Conservation (phyloP, 148 eudicot genomes). For the Agrostemma githago region DNA sequence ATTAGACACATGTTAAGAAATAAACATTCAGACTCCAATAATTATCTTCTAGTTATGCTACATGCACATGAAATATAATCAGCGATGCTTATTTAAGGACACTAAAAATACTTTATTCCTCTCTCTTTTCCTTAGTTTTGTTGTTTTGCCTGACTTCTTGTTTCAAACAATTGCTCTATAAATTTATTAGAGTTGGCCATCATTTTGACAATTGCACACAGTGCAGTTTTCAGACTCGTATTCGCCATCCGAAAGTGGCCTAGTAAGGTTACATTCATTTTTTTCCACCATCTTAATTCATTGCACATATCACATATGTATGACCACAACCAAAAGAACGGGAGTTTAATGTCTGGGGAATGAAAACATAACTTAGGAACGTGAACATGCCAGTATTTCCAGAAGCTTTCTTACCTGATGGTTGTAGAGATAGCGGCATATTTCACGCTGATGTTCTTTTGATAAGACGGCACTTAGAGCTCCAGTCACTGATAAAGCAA, state of each 20-base stretch:
- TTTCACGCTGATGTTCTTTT: constrained; percentile 76
- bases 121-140: not conserved
- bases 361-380: not conserved
- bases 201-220: not conserved
- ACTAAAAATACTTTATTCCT: not conserved
- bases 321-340: not conserved
- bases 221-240: not conserved
- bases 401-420: constrained; percentile 61
- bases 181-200: not conserved
- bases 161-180: not conserved
- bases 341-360: not conserved
- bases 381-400: not conserved
- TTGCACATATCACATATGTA: not conserved
- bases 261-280: not conserved
- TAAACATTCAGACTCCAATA: not conserved
- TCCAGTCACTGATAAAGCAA: constrained; percentile 70
- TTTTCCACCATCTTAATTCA: constrained; percentile 1
- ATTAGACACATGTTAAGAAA: constrained; percentile 8
- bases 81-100: not conserved
- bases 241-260: not conserved
- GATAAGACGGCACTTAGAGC: constrained; percentile 88
- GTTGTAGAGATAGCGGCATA: constrained; percentile 90
- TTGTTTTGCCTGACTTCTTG: not conserved
- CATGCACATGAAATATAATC: not conserved
- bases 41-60: not conserved